Evolutionary conservation across 345 rosid genomes (phyloP).

Genomic region (Euphorbia peplus): DNA sequence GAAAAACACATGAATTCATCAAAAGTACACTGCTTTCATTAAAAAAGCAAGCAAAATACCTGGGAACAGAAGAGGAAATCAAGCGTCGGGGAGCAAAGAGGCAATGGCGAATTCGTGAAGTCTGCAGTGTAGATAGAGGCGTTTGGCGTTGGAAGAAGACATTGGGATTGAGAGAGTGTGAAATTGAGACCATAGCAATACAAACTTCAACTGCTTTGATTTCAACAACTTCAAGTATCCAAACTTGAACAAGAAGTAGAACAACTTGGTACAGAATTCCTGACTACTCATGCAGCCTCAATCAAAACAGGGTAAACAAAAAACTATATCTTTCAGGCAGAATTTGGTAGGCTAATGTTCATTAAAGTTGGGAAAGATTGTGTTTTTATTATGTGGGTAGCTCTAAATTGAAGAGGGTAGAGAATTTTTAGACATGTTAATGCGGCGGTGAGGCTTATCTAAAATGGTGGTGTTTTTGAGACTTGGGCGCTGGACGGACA

Average conservation of each 20-base stretch:
- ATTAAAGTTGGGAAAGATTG: background rate
- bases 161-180: slow-evolving; percentile 34
- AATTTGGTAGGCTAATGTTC: background rate
- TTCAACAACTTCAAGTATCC: slow-evolving; percentile 36
- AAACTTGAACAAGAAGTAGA: slow-evolving; percentile 39
- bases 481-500: slow-evolving; percentile 17
- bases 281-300: slow-evolving; percentile 60
- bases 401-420: background rate
- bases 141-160: slow-evolving; percentile 33
- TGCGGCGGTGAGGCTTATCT: slow-evolving; percentile 5
- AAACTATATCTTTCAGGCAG: background rate
- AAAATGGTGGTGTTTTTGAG: too few relatives aligned
- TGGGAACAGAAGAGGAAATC: slow-evolving; percentile 33
- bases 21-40: background rate
- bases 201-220: slow-evolving; percentile 16
- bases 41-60: slow-evolving; percentile 22
- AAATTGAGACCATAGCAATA: slow-evolving; percentile 43
- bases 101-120: slow-evolving; percentile 52
- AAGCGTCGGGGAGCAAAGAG: slow-evolving; percentile 63
- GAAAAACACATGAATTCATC: background rate
- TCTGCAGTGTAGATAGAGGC: slow-evolving; percentile 34
- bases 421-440: background rate
- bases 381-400: background rate
- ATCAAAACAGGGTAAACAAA: background rate
- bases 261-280: slow-evolving; percentile 20